A percentile compares a stretch with the other conserved stretches of the same genome.
Evolutionary conservation across 345 rosid species (phyloP).

Genomic region (Syzygium aromaticum): DNA sequence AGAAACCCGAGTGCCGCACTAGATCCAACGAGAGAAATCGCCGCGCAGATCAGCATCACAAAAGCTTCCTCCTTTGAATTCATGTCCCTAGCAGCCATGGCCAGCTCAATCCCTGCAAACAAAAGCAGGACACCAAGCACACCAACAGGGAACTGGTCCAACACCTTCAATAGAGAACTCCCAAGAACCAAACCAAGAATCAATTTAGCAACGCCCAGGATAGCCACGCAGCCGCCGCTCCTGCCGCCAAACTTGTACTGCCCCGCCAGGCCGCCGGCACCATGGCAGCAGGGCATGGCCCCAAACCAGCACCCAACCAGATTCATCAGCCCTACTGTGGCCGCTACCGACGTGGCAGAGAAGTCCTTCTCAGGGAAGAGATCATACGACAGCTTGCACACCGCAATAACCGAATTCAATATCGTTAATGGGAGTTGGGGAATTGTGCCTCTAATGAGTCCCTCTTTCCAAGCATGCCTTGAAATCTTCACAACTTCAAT

Average conservation of each 20-base stretch:
- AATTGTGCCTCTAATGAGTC: conserved; percentile 61
- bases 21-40: conserved; percentile 60
- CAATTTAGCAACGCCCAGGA: conserved; percentile 53
- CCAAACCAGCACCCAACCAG: conserved; percentile 80
- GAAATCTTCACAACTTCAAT: conserved; percentile 32
- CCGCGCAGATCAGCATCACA: conserved; percentile 58
- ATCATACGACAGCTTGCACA: conserved; percentile 58
- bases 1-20: conserved; percentile 63
- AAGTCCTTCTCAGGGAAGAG: conserved; percentile 66
- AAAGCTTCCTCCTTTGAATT: conserved; percentile 56
- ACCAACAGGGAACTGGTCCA: conserved; percentile 70
- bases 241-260: conserved; percentile 90
- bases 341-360: conserved; percentile 50
- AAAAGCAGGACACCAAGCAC: conserved; percentile 54
- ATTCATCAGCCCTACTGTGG: conserved; percentile 73
- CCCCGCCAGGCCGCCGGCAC: conserved; percentile 76
- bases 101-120: conserved; percentile 75
- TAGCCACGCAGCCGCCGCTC: conserved; percentile 73
- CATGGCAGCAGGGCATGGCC: conserved; percentile 82
- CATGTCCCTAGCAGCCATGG: conserved; percentile 76
- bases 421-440: conserved; percentile 82
- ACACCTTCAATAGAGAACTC: conserved; percentile 45
- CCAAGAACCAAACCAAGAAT: conserved; percentile 59
- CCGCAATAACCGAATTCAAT: conserved; percentile 72
- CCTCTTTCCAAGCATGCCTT: conserved; percentile 60